These are phyloP conservation scores for Anisodus acutangulus DNA, from an alignment of 257 asterid species.

Conservation along the genomic window DNA sequence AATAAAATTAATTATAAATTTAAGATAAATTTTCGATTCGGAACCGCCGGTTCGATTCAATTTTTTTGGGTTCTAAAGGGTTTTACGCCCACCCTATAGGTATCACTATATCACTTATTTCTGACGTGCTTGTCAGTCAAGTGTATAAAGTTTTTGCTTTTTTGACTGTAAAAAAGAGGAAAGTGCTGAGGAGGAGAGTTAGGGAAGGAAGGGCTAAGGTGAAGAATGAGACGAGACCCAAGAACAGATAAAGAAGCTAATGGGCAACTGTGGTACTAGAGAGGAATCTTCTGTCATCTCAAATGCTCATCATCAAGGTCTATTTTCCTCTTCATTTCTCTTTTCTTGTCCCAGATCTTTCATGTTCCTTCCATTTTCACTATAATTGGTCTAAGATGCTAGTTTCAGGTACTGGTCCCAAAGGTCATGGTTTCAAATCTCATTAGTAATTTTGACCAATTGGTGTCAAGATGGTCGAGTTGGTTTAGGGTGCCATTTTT, in stretches of 20 bases:
- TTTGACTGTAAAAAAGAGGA: not conserved
- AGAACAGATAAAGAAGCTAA: constrained; percentile 37
- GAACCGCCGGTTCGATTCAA: too few relatives aligned
- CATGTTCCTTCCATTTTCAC: not conserved
- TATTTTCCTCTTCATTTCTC: not conserved
- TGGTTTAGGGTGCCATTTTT: too few relatives aligned
- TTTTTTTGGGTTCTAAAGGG: too few relatives aligned
- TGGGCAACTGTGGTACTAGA: constrained; percentile 99
- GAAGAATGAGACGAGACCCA: constrained; percentile 55
- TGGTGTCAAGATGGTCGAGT: too few relatives aligned
- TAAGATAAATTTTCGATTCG: too few relatives aligned
- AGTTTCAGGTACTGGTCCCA: too few relatives aligned
- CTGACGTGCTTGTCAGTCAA: not conserved
- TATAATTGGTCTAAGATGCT: too few relatives aligned
- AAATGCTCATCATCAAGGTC: constrained; percentile 91
- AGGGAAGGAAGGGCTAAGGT: not conserved
- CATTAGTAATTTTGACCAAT: too few relatives aligned
- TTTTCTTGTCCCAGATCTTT: not conserved
- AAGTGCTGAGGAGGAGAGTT: constrained; percentile 32
- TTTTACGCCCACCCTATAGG: too few relatives aligned
- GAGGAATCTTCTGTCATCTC: constrained; percentile 93
- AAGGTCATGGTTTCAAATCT: too few relatives aligned
- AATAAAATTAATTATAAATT: too few relatives aligned
- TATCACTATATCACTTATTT: not conserved
- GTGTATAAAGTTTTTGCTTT: not conserved